These are phyloP conservation scores for Melocanna baccifera DNA, from an alignment of 176 grass and related monocot species.

Conservation along the genomic window DNA sequence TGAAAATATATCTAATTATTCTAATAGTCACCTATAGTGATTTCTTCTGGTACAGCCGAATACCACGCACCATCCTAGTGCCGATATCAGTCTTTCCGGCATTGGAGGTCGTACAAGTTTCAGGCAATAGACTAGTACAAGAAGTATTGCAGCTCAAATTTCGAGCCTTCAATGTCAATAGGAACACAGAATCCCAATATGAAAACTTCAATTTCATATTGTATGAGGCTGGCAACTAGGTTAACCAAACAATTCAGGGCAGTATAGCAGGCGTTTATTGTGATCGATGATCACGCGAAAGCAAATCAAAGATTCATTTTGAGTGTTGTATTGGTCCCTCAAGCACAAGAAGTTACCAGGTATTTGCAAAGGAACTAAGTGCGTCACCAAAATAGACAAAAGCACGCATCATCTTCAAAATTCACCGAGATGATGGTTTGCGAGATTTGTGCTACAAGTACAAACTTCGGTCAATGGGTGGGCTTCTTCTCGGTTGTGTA, in stretches of 20 bases:
- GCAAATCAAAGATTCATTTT: slow-evolving; percentile 36
- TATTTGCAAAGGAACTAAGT: slow-evolving; percentile 35
- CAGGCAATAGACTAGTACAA: background rate
- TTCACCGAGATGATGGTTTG: slow-evolving; percentile 43
- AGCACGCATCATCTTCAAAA: slow-evolving; percentile 23
- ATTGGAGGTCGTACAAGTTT: background rate
- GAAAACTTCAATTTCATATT: background rate
- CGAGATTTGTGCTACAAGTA: slow-evolving; percentile 31
- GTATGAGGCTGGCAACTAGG: background rate
- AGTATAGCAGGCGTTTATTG: slow-evolving; percentile 10
- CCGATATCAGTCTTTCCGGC: background rate
- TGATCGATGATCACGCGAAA: slow-evolving; percentile 23
- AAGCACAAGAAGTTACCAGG: slow-evolving; percentile 23
- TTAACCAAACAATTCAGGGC: background rate
- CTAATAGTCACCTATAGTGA: too few relatives aligned
- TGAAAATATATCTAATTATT: too few relatives aligned
- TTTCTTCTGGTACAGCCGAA: background rate
- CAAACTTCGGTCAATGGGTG: slow-evolving; percentile 37
- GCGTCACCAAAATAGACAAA: slow-evolving; percentile 36
- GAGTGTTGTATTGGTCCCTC: background rate
- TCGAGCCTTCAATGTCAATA: background rate
- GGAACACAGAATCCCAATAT: background rate
- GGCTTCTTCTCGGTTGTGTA: slow-evolving; percentile 78
- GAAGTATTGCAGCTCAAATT: background rate
- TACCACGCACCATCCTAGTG: background rate